phyloP scores from a whole-genome alignment of 2,329 filamentous ascomycete species.

The Chaetothyriales sp. region DNA sequence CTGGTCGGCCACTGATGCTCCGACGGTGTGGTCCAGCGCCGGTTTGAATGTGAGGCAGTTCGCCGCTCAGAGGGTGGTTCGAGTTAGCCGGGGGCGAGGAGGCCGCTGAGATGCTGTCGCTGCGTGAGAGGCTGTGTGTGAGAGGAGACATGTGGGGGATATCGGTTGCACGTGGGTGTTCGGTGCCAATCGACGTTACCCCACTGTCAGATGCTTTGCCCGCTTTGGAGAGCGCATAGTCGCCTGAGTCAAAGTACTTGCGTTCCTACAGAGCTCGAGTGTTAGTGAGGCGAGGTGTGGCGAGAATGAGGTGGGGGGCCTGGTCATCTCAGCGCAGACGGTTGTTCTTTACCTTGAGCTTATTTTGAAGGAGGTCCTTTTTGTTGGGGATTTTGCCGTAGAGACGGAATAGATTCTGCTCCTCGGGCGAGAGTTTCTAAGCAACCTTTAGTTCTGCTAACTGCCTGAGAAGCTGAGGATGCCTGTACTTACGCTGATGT shows the following conservation, averaged over 20 bases:
- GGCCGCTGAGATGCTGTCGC: conserved; percentile 21
- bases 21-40: conserved; percentile 25
- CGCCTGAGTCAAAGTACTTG: conserved; percentile 95
- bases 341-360: conserved; percentile 54
- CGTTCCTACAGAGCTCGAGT: conserved; percentile 46
- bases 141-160: conserved; percentile 75
- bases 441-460: conserved; percentile 1
- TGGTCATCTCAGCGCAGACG: neutral
- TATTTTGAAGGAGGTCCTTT: conserved; percentile 92
- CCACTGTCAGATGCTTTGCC: conserved; percentile 91
- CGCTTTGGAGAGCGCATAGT: conserved; percentile 92
- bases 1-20: conserved; percentile 31
- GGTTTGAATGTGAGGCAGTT: conserved; percentile 11
- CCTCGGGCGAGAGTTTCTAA: conserved; percentile 80
- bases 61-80: conserved; percentile 12
- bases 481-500: conserved; percentile 49
- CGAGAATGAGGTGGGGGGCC: neutral
- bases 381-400: conserved; percentile 97
- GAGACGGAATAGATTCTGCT: conserved; percentile 89
- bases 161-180: conserved; percentile 89
- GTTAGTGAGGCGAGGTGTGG: neutral
- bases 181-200: conserved; percentile 80
- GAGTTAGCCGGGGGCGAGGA: conserved; percentile 5
- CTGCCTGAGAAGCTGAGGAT: neutral
- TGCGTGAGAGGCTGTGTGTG: conserved; percentile 25